Conservation (phyloP, 495 filamentous ascomycete species). For the Sporormia fimetaria region DNA sequence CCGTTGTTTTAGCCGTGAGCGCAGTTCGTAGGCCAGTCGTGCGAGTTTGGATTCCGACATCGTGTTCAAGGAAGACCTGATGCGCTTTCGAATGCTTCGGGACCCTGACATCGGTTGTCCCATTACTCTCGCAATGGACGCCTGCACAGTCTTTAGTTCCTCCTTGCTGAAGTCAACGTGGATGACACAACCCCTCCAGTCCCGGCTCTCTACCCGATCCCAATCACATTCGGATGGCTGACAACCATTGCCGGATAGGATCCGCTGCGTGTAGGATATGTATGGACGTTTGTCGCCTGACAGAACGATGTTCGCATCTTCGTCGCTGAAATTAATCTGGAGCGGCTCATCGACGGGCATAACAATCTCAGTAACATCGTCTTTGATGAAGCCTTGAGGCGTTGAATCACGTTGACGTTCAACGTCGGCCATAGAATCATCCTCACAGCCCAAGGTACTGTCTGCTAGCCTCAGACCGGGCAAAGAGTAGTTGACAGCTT, state of each 20-base stretch:
- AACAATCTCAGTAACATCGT: constrained; percentile 2
- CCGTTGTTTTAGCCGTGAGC: constrained; percentile 4
- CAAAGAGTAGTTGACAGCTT: constrained; percentile 12
- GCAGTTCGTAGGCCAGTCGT: constrained; percentile 5
- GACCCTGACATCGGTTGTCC: too few relatives aligned
- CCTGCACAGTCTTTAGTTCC: constrained; percentile 8
- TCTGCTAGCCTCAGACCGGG: constrained; percentile 1
- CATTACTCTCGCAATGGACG: not conserved
- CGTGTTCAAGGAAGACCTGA: constrained; percentile 9
- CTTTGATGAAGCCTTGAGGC: constrained; percentile 1
- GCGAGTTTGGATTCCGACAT: constrained; percentile 10
- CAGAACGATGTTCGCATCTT: constrained; percentile 11
- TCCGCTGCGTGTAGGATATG: constrained; percentile 6
- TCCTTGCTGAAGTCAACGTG: constrained; percentile 21
- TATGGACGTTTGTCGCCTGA: constrained; percentile 8
- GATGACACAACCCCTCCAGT: constrained; percentile 18
- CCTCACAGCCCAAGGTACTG: not conserved
- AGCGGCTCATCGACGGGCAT: constrained; percentile 14
- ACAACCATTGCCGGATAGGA: not conserved
- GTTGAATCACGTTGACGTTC: not conserved
- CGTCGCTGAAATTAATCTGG: constrained; percentile 5
- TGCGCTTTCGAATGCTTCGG: constrained; percentile 3
- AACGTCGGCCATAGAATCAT: not conserved
- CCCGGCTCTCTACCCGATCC: constrained; percentile 4
- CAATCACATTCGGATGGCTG: constrained; percentile 8